Evolutionary conservation across 257 asterid species (phyloP), one percentile per base, ranked within the genome.

Genomic region (Fraxinus anomala): DNA sequence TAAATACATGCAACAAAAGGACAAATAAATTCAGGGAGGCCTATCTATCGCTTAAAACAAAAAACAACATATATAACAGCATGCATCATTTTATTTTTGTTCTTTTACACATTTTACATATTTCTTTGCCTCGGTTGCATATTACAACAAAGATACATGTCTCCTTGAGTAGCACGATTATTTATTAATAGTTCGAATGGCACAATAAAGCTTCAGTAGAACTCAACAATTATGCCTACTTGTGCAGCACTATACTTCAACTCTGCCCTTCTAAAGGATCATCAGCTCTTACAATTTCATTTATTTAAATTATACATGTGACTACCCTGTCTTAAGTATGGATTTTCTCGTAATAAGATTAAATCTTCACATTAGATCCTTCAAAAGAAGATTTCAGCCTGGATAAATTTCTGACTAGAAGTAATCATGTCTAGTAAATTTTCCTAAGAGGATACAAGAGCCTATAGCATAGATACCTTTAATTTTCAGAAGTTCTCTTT

Each of bases 1-100:
- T 56, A 23, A 23, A 68, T 8, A 72, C 73, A 68, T 12, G 44
- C 67, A 71, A 17, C 69, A 76, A 71, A 51, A 39, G 74, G 26
- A 36, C 56, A 51, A 68, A 23, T 23, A 47, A 44, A 39, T 71
- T 63, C 34, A 23, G 69, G 69, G 36, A 63, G 36, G 34, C 69
- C 36, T 63, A 24, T 63, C 17, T 26, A n/a, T 63, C 26, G 69
- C 69, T 10, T 63, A 12, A 26, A 12, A 63, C 69, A 26, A 63
- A 56, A 56, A 63, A 26, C 19, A 26, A 28, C 21, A n/a, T 24
- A 63, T 23, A 63, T 3, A 12, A 11, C 26, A 63, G 2, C 69
- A 10, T 2, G 8, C 1, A 1, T 4, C 31, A 61, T 2, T 24
- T 6, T 23, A 23, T 23, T 23, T 61, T 39, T 9, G 1, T 2